Conservation (phyloP, 352 stramenopile genomes). For the Aphanomyces cochlioides region DNA sequence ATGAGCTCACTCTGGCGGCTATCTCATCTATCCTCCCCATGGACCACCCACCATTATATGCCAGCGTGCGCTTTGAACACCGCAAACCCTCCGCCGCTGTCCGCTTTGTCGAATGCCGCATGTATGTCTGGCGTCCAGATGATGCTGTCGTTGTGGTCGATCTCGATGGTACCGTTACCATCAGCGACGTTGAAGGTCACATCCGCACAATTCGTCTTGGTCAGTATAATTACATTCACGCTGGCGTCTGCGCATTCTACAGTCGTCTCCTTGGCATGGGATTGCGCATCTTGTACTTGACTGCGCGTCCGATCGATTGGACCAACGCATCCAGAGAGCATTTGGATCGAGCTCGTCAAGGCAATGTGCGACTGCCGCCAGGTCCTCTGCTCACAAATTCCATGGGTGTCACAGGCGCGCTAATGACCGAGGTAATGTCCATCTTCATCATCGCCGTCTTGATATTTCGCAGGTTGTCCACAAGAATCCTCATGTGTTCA, state of each 20-base stretch:
- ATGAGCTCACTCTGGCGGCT: slow-evolving; percentile 28
- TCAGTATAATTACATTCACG: slow-evolving; percentile 81
- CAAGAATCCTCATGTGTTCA: slow-evolving; percentile 82
- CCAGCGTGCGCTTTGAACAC: slow-evolving; percentile 64
- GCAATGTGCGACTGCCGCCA: slow-evolving; percentile 50
- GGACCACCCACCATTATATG: slow-evolving; percentile 56
- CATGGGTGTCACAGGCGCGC: slow-evolving; percentile 63
- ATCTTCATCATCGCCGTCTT: neutral
- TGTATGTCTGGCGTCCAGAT: slow-evolving; percentile 74
- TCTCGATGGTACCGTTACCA: slow-evolving; percentile 78
- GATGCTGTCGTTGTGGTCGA: slow-evolving; percentile 78
- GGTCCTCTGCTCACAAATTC: slow-evolving; percentile 80
- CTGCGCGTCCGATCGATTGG: slow-evolving; percentile 75
- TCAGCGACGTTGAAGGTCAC: slow-evolving; percentile 81
- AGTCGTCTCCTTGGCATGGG: slow-evolving; percentile 68
- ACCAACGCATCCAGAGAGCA: slow-evolving; percentile 63
- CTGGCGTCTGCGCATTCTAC: slow-evolving; percentile 74
- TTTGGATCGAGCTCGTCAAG: slow-evolving; percentile 68
- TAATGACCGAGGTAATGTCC: slow-evolving; percentile 54
- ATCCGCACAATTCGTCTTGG: slow-evolving; percentile 77
- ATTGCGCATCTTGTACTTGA: slow-evolving; percentile 78
- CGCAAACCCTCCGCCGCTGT: slow-evolving; percentile 62
- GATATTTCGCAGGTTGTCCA: slow-evolving; percentile 41
- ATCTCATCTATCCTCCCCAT: slow-evolving; percentile 52
- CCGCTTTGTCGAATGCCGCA: slow-evolving; percentile 63